phyloP scores from a whole-genome alignment of 169 alveolate genomes.

The Neospora caninum region DNA sequence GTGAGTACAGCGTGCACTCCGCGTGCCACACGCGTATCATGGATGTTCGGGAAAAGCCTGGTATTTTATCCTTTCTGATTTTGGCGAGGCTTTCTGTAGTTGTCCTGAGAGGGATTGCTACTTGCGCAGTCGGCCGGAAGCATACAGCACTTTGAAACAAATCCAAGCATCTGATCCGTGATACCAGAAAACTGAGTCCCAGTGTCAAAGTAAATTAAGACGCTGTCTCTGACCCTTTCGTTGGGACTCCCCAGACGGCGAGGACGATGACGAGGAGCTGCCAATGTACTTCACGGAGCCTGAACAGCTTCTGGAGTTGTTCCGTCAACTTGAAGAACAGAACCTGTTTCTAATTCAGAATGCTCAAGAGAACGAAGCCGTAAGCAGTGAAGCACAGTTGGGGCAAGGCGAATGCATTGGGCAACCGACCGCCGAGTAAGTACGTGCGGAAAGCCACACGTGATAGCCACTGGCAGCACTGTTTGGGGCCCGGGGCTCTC shows the following conservation, averaged over 20 bases:
- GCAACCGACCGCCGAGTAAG: background rate
- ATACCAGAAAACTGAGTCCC: too few relatives aligned
- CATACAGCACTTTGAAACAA: too few relatives aligned
- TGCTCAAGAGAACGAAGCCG: slow-evolving; percentile 71
- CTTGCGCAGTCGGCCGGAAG: too few relatives aligned
- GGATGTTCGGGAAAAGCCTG: too few relatives aligned
- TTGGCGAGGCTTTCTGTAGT: too few relatives aligned
- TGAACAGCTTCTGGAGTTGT: slow-evolving; percentile 75
- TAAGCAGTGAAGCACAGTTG: background rate
- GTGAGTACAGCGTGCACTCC: too few relatives aligned
- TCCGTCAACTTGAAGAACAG: slow-evolving; percentile 74
- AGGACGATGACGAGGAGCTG: slow-evolving; percentile 8
- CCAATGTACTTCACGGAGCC: slow-evolving; percentile 77
- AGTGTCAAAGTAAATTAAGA: background rate
- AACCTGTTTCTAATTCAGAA: slow-evolving; percentile 77
- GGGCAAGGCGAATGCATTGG: background rate
- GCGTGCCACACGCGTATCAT: too few relatives aligned
- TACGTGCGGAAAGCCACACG: background rate
- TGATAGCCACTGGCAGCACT: too few relatives aligned
- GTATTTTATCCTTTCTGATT: too few relatives aligned
- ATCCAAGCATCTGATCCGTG: too few relatives aligned
- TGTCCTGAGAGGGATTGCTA: too few relatives aligned
- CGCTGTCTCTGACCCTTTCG: background rate
- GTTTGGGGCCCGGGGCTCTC: too few relatives aligned
- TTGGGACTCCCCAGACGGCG: background rate